Evolutionary conservation across 306 rosid genomes (phyloP), one percentile per base, ranked within the genome.

Genomic region (Alnus glutinosa): DNA sequence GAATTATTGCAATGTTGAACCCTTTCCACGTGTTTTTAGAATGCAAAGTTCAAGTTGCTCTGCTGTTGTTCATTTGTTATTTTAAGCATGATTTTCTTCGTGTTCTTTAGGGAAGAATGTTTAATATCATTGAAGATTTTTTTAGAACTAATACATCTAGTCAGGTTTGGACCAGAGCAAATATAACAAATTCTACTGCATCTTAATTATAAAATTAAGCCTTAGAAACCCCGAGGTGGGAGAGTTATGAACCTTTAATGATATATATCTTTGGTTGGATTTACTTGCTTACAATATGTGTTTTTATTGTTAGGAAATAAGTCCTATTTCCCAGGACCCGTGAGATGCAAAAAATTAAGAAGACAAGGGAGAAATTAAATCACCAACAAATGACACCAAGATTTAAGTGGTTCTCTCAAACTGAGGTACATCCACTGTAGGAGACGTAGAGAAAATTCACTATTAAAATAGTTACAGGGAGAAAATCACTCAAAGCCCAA

Each of bases 151-250:
- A 64, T 36, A 37, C 46, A 15, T 36, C 36, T 64, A 7, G 72
- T 18, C 48, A 18, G 39, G 72, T 67, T 18, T 39, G 34, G 48
- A 39, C 30, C 28, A 23, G 28, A 23, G 28, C 28, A 23, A 23
- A 23, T 23, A 23, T 23, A 23, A 23, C 28, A 23, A 59, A 63
- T 12, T 32, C 49, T 66, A 39, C 13, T 6, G 71, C 28, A 39
- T 23, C 71, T 39, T 3, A 66, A 66, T 66, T 39, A 42, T 15
- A 37, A 63, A 12, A 13, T 66, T 36, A 37, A 37, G 49, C 49
- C 11, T 66, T 15, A 16, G 9, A 37, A 66, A 37, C 88, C 79
- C 70, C 91, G 85, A 91, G 98, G 99, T 96, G 77, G 68, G 73
- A 51, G n/a, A 58, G 50, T 78, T 78, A 39, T 74, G 47, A 75